phyloP scores from a whole-genome alignment of 495 filamentous ascomycete genomes.

The Annulohypoxylon bovei region DNA sequence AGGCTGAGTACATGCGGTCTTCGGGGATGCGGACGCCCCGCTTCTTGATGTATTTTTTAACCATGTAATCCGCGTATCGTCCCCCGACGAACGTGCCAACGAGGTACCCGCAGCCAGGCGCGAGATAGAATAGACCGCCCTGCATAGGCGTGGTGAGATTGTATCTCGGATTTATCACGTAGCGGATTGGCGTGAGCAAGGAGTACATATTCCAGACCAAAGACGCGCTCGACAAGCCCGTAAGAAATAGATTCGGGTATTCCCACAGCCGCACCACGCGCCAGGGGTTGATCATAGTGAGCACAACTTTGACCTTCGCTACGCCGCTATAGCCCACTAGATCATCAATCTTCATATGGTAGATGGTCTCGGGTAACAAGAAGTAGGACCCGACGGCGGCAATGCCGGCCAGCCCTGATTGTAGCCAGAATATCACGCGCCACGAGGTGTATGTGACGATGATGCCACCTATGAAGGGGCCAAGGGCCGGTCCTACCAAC shows the following conservation, averaged over 20 bases:
- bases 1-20: slow-evolving; percentile 71
- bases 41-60: slow-evolving; percentile 69
- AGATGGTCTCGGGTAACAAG: slow-evolving; percentile 75
- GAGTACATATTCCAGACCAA: slow-evolving; percentile 80
- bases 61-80: slow-evolving; percentile 72
- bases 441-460: slow-evolving; percentile 76
- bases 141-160: slow-evolving; percentile 71
- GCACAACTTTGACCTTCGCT: slow-evolving; percentile 63
- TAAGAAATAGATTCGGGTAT: slow-evolving; percentile 73
- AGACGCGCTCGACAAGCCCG: slow-evolving; percentile 66
- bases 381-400: slow-evolving; percentile 69
- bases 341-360: slow-evolving; percentile 65
- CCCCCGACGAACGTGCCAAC: slow-evolving; percentile 76
- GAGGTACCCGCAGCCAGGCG: slow-evolving; percentile 76
- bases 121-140: slow-evolving; percentile 77
- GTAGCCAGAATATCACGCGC: slow-evolving; percentile 78
- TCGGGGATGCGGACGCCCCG: slow-evolving; percentile 71
- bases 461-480: slow-evolving; percentile 73
- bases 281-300: slow-evolving; percentile 69
- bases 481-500: slow-evolving; percentile 74
- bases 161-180: slow-evolving; percentile 78
- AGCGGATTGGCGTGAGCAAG: slow-evolving; percentile 77
- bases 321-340: slow-evolving; percentile 58
- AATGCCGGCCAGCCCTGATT: slow-evolving; percentile 68
- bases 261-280: slow-evolving; percentile 68